Evolutionary conservation across 2,329 filamentous ascomycete genomes (phyloP).

Genomic region (Fusarium globosum): DNA sequence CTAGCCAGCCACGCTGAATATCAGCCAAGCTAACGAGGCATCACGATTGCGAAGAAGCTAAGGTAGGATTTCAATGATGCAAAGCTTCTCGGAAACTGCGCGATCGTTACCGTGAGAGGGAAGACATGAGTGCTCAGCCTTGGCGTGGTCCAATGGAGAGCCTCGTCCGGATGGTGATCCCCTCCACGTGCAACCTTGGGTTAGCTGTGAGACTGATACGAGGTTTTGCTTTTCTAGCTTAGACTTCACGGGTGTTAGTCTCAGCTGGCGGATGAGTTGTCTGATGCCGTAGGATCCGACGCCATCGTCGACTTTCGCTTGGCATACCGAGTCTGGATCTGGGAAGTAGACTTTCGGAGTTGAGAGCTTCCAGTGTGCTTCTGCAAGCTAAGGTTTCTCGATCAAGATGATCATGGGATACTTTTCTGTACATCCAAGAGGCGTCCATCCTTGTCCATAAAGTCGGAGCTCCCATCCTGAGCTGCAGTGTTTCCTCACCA

Average conservation of each 20-base stretch:
- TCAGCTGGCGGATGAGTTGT: background rate
- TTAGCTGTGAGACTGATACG: slow-evolving; percentile 16
- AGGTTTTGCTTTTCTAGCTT: background rate
- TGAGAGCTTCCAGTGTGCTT: background rate
- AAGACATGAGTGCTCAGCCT: slow-evolving; percentile 7
- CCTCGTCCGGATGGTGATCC: background rate
- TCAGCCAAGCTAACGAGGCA: background rate
- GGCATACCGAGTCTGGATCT: background rate
- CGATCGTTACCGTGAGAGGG: background rate
- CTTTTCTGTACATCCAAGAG: background rate
- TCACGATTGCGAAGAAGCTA: background rate
- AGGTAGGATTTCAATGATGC: slow-evolving; percentile 16
- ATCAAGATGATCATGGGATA: background rate
- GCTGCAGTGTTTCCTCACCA: background rate
- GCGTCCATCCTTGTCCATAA: slow-evolving; percentile 24
- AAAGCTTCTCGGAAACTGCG: background rate
- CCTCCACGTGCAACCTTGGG: background rate
- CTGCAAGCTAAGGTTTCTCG: background rate
- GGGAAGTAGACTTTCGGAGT: background rate
- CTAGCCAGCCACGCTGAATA: background rate
- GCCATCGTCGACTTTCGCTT: background rate
- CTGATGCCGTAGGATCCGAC: slow-evolving; percentile 9
- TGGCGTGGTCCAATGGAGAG: slow-evolving; percentile 22
- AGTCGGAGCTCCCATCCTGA: slow-evolving; percentile 11
- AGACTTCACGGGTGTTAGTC: slow-evolving; percentile 5